These are phyloP conservation scores for Pseudonitzschia multiseries DNA, from an alignment of 108 stramenopile species.

Conservation along the genomic window DNA sequence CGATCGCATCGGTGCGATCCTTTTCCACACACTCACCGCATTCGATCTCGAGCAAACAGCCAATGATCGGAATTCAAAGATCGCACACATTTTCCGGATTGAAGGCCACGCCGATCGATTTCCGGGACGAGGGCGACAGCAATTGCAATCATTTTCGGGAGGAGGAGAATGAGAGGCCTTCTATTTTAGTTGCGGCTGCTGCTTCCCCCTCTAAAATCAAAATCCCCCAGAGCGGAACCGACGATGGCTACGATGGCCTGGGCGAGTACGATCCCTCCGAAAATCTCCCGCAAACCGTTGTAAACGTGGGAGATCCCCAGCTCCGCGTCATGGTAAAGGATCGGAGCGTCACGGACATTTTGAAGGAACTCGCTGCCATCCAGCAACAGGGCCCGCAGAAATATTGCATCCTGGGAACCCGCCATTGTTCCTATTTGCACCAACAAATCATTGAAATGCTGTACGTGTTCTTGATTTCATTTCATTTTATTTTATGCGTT, in stretches of 20 bases:
- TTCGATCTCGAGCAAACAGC: background rate
- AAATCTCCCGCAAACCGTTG: conserved; percentile 9
- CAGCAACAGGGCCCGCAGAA: conserved; percentile 90
- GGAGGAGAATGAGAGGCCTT: background rate
- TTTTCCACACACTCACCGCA: background rate
- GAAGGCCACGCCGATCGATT: background rate
- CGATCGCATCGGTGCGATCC: background rate
- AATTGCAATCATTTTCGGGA: background rate
- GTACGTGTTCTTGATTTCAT: conserved; percentile 40
- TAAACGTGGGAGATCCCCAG: conserved; percentile 68
- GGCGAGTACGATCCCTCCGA: conserved; percentile 53
- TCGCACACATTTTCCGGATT: background rate
- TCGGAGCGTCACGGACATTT: conserved; percentile 73
- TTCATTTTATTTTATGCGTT: background rate
- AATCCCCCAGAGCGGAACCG: background rate
- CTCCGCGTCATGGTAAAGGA: conserved; percentile 54
- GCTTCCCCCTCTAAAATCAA: background rate
- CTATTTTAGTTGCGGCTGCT: background rate
- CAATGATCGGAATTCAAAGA: background rate
- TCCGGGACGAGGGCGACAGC: background rate
- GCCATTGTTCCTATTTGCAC: conserved; percentile 93
- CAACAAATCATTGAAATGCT: conserved; percentile 94
- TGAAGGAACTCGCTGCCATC: conserved; percentile 89
- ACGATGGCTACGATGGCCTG: conserved; percentile 28
- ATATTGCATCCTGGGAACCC: conserved; percentile 92